Evolutionary conservation across 371 early-diverging fungal species (phyloP).

Genomic region (Rhizopus stolonifer): DNA sequence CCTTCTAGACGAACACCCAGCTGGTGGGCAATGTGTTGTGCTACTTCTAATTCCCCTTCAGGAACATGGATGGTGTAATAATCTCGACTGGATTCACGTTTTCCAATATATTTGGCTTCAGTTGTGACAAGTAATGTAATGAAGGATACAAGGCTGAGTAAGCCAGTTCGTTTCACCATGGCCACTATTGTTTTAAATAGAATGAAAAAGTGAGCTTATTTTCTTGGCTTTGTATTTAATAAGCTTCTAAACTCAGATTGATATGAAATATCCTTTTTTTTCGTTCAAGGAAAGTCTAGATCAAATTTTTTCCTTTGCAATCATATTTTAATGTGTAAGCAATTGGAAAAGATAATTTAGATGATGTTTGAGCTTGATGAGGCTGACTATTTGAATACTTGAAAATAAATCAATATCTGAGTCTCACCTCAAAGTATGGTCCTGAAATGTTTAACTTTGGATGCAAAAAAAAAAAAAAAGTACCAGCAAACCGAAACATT

Average conservation of each 20-base stretch:
- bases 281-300: no score
- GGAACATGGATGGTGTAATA: conserved; percentile 57
- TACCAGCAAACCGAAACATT: no score
- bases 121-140: background rate
- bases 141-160: background rate
- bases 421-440: no score
- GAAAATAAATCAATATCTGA: no score
- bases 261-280: no score
- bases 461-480: no score
- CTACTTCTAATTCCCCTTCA: conserved; percentile 20
- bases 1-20: conserved; percentile 59
- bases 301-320: no score
- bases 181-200: background rate
- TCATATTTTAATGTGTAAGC: no score
- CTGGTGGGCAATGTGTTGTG: conserved; percentile 36
- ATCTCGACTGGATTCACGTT: conserved; percentile 26
- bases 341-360: no score
- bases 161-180: background rate
- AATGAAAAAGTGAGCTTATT: background rate
- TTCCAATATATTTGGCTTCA: conserved; percentile 19
- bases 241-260: background rate
- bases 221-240: background rate
- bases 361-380: no score
- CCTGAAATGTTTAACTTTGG: no score
- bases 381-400: no score